Evolutionary conservation across 202 grass and related monocot genomes (phyloP).

Genomic region (Miscanthus sacchariflorus): DNA sequence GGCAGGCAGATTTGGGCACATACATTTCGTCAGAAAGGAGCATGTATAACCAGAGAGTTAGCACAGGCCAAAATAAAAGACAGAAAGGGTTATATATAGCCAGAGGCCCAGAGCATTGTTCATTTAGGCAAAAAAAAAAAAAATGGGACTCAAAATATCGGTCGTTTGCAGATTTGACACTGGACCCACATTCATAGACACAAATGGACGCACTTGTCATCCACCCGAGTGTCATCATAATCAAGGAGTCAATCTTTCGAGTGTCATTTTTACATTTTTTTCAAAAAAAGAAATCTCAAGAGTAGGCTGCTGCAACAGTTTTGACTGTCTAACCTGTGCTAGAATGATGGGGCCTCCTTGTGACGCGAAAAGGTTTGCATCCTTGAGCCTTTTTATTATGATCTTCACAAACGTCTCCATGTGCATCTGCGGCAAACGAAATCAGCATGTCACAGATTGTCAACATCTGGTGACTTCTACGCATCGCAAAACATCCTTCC

Average conservation of each 20-base stretch:
- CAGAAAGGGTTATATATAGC: too few relatives aligned
- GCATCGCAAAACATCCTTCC: neutral
- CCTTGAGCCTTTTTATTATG: conserved; percentile 73
- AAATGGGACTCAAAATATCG: too few relatives aligned
- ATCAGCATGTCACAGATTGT: neutral
- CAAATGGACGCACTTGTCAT: too few relatives aligned
- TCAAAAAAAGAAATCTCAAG: too few relatives aligned
- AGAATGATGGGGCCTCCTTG: conserved; percentile 96
- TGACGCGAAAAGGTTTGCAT: conserved; percentile 73
- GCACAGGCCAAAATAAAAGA: neutral
- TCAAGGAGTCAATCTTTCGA: too few relatives aligned
- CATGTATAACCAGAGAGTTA: neutral
- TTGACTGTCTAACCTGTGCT: conserved; percentile 58
- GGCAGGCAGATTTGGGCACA: neutral
- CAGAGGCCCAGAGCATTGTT: neutral
- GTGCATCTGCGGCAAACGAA: conserved; percentile 50
- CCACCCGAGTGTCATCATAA: too few relatives aligned
- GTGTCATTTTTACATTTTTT: too few relatives aligned
- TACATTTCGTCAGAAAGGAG: neutral
- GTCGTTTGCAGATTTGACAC: too few relatives aligned
- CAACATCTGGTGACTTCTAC: neutral
- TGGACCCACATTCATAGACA: too few relatives aligned
- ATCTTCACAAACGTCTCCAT: conserved; percentile 79
- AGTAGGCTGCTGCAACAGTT: neutral
- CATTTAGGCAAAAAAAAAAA: too few relatives aligned